Conservation (phyloP, 164 flowering plant genomes). For the Brasenia schreberi region DNA sequence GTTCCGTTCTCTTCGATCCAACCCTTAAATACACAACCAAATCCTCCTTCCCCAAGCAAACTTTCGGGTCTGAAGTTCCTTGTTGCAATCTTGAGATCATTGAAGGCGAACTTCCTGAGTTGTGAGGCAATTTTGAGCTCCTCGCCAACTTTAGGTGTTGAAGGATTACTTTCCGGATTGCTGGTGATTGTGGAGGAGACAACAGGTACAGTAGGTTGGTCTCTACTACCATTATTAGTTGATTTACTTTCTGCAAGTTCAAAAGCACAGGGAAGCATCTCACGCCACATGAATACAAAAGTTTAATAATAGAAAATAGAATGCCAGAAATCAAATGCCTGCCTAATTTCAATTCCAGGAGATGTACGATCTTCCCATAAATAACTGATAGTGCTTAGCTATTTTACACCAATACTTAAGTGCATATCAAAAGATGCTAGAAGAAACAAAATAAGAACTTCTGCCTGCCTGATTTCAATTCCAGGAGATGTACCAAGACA, state of each 20-base stretch:
- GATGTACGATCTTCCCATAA: too few species aligned
- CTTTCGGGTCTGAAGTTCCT: slow-evolving; percentile 91
- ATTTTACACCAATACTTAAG: too few species aligned
- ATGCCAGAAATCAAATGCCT: too few species aligned
- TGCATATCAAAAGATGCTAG: too few species aligned
- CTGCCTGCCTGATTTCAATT: too few species aligned
- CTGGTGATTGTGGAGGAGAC: slow-evolving; percentile 69
- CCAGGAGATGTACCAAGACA: too few species aligned
- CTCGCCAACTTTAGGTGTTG: slow-evolving; percentile 67
- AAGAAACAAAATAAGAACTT: too few species aligned
- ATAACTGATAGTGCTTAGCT: too few species aligned
- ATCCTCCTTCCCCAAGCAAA: slow-evolving; percentile 94
- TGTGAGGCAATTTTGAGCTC: slow-evolving; percentile 78
- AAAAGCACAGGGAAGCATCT: slow-evolving; percentile 3
- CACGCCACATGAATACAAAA: too few species aligned
- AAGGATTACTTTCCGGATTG: slow-evolving; percentile 60
- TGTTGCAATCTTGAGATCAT: slow-evolving; percentile 77
- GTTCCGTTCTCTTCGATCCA: slow-evolving; percentile 99
- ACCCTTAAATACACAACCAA: slow-evolving; percentile 94
- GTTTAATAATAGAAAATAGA: too few species aligned
- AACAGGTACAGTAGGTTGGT: slow-evolving; percentile 39
- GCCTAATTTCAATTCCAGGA: too few species aligned
- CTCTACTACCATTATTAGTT: slow-evolving; percentile 48
- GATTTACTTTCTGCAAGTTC: slow-evolving; percentile 48
- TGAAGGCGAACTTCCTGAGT: slow-evolving; percentile 65